Conservation (phyloP, 2,329 filamentous ascomycete genomes). For the Fusarium siculi region DNA sequence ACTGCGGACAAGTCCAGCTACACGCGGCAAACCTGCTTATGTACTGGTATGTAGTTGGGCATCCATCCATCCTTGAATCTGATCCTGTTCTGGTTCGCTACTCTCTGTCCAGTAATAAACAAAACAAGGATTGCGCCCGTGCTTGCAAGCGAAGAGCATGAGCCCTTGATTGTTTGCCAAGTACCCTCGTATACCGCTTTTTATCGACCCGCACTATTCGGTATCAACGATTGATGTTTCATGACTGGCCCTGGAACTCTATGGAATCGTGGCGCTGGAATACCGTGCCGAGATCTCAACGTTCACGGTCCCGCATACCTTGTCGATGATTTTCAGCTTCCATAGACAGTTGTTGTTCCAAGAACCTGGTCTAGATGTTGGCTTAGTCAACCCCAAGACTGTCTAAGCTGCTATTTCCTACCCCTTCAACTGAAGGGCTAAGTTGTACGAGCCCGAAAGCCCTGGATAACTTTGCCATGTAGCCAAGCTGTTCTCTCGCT, state of each 20-base stretch:
- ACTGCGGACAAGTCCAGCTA: background rate
- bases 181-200: slow-evolving; percentile 22
- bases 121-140: slow-evolving; percentile 13
- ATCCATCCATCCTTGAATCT: slow-evolving; percentile 9
- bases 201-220: slow-evolving; percentile 25
- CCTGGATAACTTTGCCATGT: background rate
- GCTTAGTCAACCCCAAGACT: slow-evolving; percentile 6
- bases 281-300: slow-evolving; percentile 23
- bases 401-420: background rate
- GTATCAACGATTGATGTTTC: slow-evolving; percentile 10
- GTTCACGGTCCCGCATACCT: slow-evolving; percentile 20
- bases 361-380: slow-evolving; percentile 3
- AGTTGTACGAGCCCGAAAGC: background rate
- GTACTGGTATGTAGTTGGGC: slow-evolving; percentile 12
- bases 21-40: background rate
- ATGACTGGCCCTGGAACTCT: slow-evolving; percentile 6
- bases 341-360: slow-evolving; percentile 15
- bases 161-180: background rate
- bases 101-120: slow-evolving; percentile 4
- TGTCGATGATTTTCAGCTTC: slow-evolving; percentile 26
- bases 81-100: slow-evolving; percentile 6
- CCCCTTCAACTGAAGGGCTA: background rate
- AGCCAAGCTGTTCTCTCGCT: background rate
- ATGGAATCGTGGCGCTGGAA: slow-evolving; percentile 30
- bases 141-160: slow-evolving; percentile 1